Evolutionary conservation across 164 flowering plant genomes (phyloP).

Genomic region (Vitis labrusca): DNA sequence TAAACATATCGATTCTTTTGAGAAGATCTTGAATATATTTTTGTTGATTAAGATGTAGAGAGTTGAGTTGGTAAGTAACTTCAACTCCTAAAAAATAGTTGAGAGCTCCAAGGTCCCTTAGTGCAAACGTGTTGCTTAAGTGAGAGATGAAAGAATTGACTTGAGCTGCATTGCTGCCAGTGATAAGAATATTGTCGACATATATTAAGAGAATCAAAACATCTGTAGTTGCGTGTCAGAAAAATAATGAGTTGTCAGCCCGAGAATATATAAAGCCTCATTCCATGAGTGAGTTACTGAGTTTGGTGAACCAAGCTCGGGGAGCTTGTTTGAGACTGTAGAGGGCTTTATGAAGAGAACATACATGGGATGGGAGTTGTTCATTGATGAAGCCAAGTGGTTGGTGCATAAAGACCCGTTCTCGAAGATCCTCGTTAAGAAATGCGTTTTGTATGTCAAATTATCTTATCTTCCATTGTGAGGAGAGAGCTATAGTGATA

Average conservation of each 20-base stretch:
- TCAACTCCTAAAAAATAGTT: neutral
- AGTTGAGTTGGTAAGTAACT: neutral
- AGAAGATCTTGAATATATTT: neutral
- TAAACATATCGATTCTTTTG: neutral
- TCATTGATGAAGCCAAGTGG: neutral
- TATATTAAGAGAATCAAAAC: neutral
- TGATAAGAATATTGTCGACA: neutral
- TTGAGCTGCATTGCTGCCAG: too few relatives aligned
- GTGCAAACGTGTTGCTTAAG: neutral
- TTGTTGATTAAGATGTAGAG: neutral
- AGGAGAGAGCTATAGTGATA: neutral
- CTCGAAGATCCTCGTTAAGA: neutral
- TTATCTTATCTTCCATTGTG: neutral
- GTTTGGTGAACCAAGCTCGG: slow-evolving; percentile 2
- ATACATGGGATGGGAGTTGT: neutral
- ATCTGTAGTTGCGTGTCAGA: neutral
- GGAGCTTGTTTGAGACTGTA: slow-evolving; percentile 17
- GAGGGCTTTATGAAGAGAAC: neutral
- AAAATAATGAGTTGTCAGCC: neutral
- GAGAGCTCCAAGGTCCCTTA: neutral
- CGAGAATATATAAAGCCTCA: neutral
- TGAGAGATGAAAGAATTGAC: neutral
- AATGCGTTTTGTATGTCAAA: slow-evolving; percentile 1
- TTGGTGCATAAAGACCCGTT: neutral
- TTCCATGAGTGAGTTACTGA: neutral